Conservation (phyloP, 1,139 yeast species). For the Scheffersomyces titani region DNA sequence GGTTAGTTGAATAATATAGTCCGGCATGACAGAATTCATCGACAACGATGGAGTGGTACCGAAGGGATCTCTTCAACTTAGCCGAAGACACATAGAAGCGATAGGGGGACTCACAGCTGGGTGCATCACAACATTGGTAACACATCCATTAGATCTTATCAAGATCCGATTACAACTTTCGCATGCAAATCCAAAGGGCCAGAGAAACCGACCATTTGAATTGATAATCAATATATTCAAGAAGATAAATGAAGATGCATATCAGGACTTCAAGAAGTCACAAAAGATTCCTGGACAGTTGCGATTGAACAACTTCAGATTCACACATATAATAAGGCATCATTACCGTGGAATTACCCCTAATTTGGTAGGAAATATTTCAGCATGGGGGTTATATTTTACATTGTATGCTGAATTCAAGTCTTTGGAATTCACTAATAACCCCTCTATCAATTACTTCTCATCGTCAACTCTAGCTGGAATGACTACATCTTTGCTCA, state of each 20-base stretch:
- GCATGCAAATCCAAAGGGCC: conserved; percentile 4
- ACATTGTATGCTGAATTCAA: conserved; percentile 67
- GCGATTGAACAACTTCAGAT: not conserved
- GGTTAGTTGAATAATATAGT: not conserved
- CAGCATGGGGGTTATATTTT: conserved; percentile 90
- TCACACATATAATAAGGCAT: conserved; percentile 6
- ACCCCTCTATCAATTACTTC: conserved; percentile 33
- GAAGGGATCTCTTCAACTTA: not conserved
- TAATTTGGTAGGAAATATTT: conserved; percentile 77
- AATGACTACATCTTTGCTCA: conserved; percentile 64
- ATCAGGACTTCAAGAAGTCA: not conserved
- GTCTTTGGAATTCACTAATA: conserved; percentile 19
- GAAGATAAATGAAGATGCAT: conserved; percentile 18
- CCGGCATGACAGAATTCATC: not conserved
- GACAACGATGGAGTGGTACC: not conserved
- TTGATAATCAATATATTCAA: conserved; percentile 18
- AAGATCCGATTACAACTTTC: conserved; percentile 74
- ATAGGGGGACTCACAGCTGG: conserved; percentile 87
- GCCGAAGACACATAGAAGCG: conserved; percentile 47
- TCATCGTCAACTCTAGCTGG: conserved; percentile 62
- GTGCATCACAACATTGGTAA: conserved; percentile 69
- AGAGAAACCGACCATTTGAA: conserved; percentile 10
- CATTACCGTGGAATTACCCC: conserved; percentile 82
- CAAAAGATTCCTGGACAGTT: not conserved
- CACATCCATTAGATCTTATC: conserved; percentile 88